Evolutionary conservation across 2,329 filamentous ascomycete species (phyloP).

Genomic region (Fusarium nygamai): DNA sequence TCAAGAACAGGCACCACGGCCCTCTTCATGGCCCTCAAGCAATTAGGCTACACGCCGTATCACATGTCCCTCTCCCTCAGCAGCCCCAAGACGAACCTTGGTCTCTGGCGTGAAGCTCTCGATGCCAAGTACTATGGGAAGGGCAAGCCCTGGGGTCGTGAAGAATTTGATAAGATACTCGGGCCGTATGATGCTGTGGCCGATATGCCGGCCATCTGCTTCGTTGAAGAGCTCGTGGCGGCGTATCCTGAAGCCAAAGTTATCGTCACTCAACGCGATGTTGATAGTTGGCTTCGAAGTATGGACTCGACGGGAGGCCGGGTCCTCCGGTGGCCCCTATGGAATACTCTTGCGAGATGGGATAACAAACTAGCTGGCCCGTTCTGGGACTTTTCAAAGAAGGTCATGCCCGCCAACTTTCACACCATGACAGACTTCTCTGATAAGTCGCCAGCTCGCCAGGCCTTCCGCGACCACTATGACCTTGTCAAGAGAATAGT

Average conservation of each 20-base stretch:
- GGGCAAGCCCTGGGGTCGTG: slow-evolving; percentile 23
- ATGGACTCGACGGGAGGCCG: slow-evolving; percentile 23
- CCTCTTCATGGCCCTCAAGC: slow-evolving; percentile 10
- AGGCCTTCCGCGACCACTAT: slow-evolving; percentile 15
- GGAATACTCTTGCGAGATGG: slow-evolving; percentile 22
- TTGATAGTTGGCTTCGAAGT: slow-evolving; percentile 20
- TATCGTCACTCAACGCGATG: slow-evolving; percentile 17
- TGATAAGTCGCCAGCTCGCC: slow-evolving; percentile 1
- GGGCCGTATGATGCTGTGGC: slow-evolving; percentile 18
- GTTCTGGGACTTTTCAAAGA: slow-evolving; percentile 29
- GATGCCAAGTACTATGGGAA: slow-evolving; percentile 28
- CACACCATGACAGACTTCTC: slow-evolving; percentile 23
- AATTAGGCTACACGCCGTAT: slow-evolving; percentile 27
- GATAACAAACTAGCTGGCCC: slow-evolving; percentile 6
- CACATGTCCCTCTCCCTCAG: slow-evolving; percentile 14
- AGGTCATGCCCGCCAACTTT: slow-evolving; percentile 10
- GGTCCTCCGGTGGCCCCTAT: slow-evolving; percentile 27
- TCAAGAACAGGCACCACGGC: slow-evolving; percentile 18
- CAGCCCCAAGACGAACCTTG: slow-evolving; percentile 11
- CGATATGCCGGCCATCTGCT: slow-evolving; percentile 26
- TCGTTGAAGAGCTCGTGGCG: slow-evolving; percentile 27
- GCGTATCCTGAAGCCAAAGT: slow-evolving; percentile 33
- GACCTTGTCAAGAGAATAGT: background rate
- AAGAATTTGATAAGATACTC: slow-evolving; percentile 30
- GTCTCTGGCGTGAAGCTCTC: slow-evolving; percentile 33